Percentiles rank a stretch among this genome's conserved stretches.
Conservation (phyloP, 495 filamentous ascomycete genomes). For the Penicillium cataractarum region DNA sequence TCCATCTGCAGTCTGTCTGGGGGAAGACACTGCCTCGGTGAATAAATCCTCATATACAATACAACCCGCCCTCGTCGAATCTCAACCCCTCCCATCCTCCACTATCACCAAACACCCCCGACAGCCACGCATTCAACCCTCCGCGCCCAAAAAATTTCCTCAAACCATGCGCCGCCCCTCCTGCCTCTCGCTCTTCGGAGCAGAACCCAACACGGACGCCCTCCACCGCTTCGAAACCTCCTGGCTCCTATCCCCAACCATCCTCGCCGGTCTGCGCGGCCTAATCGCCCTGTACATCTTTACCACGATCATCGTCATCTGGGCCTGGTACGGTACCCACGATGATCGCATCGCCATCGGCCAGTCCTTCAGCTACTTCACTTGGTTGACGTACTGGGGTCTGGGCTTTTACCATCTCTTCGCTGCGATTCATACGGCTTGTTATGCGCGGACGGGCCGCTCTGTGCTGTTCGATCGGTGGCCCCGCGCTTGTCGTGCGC, state of each 20-base stretch:
- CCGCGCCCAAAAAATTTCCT: not conserved
- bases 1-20: not conserved
- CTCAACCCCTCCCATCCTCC: not conserved
- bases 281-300: slow-evolving; percentile 72
- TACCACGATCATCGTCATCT: slow-evolving; percentile 67
- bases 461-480: slow-evolving; percentile 61
- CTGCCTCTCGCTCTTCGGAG: slow-evolving; percentile 31
- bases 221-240: slow-evolving; percentile 72
- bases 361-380: slow-evolving; percentile 77
- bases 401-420: slow-evolving; percentile 75
- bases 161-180: slow-evolving; percentile 25
- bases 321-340: slow-evolving; percentile 59
- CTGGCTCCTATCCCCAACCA: slow-evolving; percentile 69
- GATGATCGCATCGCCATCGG: slow-evolving; percentile 42
- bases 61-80: not conserved
- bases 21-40: not conserved
- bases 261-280: slow-evolving; percentile 61
- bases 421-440: slow-evolving; percentile 64
- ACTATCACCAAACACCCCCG: not conserved
- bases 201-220: slow-evolving; percentile 53
- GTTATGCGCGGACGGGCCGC: slow-evolving; percentile 61
- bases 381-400: slow-evolving; percentile 77
- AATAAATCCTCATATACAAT: not conserved
- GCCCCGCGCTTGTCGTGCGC: slow-evolving; percentile 62
- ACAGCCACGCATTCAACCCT: not conserved